Evolutionary conservation across 495 filamentous ascomycete genomes (phyloP).

Genomic region (Xylaria venustula): DNA sequence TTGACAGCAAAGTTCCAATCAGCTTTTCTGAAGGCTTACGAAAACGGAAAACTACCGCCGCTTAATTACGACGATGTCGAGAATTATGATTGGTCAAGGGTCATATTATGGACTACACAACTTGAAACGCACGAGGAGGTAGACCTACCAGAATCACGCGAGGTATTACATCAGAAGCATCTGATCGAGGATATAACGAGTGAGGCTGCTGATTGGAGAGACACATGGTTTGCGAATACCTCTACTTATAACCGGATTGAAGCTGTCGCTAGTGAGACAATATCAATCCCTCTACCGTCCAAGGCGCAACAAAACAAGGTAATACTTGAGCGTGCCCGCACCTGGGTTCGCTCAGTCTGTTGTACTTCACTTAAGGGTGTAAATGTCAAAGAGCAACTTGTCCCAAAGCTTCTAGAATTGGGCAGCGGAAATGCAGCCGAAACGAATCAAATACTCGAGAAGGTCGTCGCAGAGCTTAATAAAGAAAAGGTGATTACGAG

Average conservation of each 20-base stretch:
- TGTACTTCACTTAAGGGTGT: conserved; percentile 32
- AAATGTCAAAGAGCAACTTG: conserved; percentile 34
- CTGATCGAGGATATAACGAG: conserved; percentile 29
- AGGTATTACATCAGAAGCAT: conserved; percentile 30
- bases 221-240: conserved; percentile 42
- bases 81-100: conserved; percentile 70
- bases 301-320: conserved; percentile 7
- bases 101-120: conserved; percentile 68
- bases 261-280: conserved; percentile 30
- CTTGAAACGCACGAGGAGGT: conserved; percentile 37
- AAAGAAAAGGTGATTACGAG: conserved; percentile 58
- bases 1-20: conserved; percentile 77
- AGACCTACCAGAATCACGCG: conserved; percentile 37
- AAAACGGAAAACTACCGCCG: conserved; percentile 59
- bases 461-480: conserved; percentile 57
- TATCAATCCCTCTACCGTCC: conserved; percentile 22
- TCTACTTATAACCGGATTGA: conserved; percentile 48
- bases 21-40: conserved; percentile 74
- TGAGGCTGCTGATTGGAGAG: conserved; percentile 45
- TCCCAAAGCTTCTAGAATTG: conserved; percentile 36
- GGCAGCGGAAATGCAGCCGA: conserved; percentile 32
- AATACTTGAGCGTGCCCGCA: conserved; percentile 23
- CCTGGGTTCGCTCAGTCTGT: conserved; percentile 35
- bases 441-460: conserved; percentile 46
- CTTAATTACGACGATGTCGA: conserved; percentile 71